A percentile compares a stretch with the other conserved stretches of the same genome.
Evolutionary conservation across 768 basidiomycete genomes (phyloP).

Genomic region (Mycena albidolilacea): DNA sequence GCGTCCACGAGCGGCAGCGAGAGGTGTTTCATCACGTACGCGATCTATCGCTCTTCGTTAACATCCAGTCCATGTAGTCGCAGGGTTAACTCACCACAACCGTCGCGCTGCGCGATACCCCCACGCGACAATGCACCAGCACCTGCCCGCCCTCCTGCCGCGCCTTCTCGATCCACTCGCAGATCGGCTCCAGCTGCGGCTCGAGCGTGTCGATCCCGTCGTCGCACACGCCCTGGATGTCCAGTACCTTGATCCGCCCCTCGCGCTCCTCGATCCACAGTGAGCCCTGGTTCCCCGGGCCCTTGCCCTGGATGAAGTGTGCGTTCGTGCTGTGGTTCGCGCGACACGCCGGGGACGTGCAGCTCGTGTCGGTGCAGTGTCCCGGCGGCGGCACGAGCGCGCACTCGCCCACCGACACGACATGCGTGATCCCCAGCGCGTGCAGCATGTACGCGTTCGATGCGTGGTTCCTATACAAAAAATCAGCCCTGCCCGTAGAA

Average conservation of each 20-base stretch:
- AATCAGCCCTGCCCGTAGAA: slow-evolving; percentile 7
- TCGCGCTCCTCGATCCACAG: slow-evolving; percentile 92
- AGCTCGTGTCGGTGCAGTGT: slow-evolving; percentile 46
- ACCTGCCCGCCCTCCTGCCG: slow-evolving; percentile 88
- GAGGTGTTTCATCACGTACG: slow-evolving; percentile 97
- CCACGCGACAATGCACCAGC: slow-evolving; percentile 98
- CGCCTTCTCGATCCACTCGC: slow-evolving; percentile 94
- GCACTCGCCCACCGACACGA: slow-evolving; percentile 97
- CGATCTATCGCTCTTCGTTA: slow-evolving; percentile 68
- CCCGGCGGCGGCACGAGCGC: slow-evolving; percentile 86
- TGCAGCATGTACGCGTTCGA: slow-evolving; percentile 96
- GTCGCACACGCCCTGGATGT: slow-evolving; percentile 94
- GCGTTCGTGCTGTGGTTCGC: slow-evolving; percentile 48
- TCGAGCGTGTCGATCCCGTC: slow-evolving; percentile 97
- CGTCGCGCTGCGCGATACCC: slow-evolving; percentile 95
- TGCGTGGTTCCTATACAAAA: slow-evolving; percentile 83
- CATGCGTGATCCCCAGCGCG: slow-evolving; percentile 95
- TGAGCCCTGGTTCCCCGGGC: slow-evolving; percentile 73
- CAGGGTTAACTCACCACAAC: slow-evolving; percentile 75
- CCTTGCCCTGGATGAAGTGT: slow-evolving; percentile 61
- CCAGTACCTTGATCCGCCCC: slow-evolving; percentile 91
- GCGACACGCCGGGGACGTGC: slow-evolving; percentile 40
- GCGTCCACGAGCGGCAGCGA: slow-evolving; percentile 90
- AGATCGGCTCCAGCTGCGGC: slow-evolving; percentile 89
- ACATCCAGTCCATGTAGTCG: slow-evolving; percentile 14